phyloP scores from a whole-genome alignment of 2,329 filamentous ascomycete genomes.

The Biscogniauxia mediterranea region DNA sequence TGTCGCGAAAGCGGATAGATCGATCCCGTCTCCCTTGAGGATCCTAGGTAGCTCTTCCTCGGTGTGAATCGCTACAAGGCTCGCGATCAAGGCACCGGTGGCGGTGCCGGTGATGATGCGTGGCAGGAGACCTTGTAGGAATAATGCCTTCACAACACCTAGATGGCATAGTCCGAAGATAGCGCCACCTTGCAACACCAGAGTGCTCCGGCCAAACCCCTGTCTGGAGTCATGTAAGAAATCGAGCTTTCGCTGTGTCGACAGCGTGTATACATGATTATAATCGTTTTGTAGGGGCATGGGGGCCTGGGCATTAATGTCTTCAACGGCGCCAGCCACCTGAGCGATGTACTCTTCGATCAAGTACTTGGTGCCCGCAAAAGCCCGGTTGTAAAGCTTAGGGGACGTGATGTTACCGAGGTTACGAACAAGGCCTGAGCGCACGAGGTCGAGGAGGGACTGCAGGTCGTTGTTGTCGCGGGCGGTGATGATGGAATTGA shows the following conservation, averaged over 20 bases:
- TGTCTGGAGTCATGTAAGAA: constrained; percentile 84
- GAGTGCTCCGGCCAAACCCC: constrained; percentile 80
- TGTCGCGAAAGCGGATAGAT: constrained; percentile 73
- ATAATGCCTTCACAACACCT: constrained; percentile 85
- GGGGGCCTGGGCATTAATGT: constrained; percentile 56
- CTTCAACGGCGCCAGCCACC: constrained; percentile 76
- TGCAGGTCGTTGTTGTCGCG: constrained; percentile 71
- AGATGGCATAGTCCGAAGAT: constrained; percentile 91
- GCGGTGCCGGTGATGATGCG: constrained; percentile 90
- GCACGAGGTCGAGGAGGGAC: constrained; percentile 73
- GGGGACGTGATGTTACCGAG: constrained; percentile 86
- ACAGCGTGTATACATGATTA: constrained; percentile 41
- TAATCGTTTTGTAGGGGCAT: constrained; percentile 21
- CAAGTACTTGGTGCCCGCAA: constrained; percentile 83
- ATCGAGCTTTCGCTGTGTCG: constrained; percentile 78
- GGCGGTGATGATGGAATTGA: constrained; percentile 67
- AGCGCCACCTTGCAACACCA: constrained; percentile 85
- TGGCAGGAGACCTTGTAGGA: constrained; percentile 76
- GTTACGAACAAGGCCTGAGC: constrained; percentile 78
- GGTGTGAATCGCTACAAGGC: constrained; percentile 81
- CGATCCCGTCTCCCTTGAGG: constrained; percentile 75
- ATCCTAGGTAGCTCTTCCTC: constrained; percentile 79
- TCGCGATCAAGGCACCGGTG: constrained; percentile 85
- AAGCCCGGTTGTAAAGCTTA: constrained; percentile 78
- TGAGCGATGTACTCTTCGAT: constrained; percentile 90